Evolutionary conservation across 2,329 filamentous ascomycete species (phyloP).

Genomic region (Rhynchosporium graminicola): DNA sequence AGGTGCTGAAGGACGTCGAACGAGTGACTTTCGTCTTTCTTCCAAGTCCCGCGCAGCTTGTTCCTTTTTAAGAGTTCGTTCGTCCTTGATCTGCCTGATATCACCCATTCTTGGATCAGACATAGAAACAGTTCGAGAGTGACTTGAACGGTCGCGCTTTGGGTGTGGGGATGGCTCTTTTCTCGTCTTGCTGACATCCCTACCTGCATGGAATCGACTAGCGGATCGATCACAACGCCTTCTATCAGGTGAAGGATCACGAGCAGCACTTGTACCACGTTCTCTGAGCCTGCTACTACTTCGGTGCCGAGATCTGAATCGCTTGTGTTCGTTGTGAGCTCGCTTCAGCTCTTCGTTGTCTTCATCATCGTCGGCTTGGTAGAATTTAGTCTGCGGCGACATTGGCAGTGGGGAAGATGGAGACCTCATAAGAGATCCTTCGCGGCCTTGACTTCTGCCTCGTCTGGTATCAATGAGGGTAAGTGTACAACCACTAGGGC

Average conservation of each 20-base stretch:
- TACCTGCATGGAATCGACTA: slow-evolving; percentile 36
- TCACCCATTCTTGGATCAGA: slow-evolving; percentile 53
- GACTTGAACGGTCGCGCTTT: slow-evolving; percentile 30
- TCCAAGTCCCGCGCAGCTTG: slow-evolving; percentile 83
- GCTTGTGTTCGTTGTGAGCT: slow-evolving; percentile 55
- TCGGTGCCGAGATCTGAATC: slow-evolving; percentile 57
- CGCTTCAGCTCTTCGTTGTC: slow-evolving; percentile 59
- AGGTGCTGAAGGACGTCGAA: slow-evolving; percentile 76
- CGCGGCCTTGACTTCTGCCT: slow-evolving; percentile 64
- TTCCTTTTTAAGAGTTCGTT: slow-evolving; percentile 68
- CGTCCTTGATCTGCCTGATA: slow-evolving; percentile 56
- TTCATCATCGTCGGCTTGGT: slow-evolving; percentile 58
- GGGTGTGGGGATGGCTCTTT: slow-evolving; percentile 32
- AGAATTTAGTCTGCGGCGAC: slow-evolving; percentile 57
- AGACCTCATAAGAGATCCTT: slow-evolving; percentile 62
- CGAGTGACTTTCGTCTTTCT: slow-evolving; percentile 81
- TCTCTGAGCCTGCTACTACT: slow-evolving; percentile 49
- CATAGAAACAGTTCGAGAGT: slow-evolving; percentile 44
- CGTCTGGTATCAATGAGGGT: slow-evolving; percentile 49
- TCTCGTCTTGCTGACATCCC: slow-evolving; percentile 31
- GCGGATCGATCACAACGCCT: slow-evolving; percentile 39
- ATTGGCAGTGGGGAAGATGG: slow-evolving; percentile 82
- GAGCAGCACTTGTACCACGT: slow-evolving; percentile 37
- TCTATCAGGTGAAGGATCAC: slow-evolving; percentile 37
- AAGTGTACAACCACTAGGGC: slow-evolving; percentile 39